phyloP scores from a whole-genome alignment of 83 land plant genomes.

The Picea abies region DNA sequence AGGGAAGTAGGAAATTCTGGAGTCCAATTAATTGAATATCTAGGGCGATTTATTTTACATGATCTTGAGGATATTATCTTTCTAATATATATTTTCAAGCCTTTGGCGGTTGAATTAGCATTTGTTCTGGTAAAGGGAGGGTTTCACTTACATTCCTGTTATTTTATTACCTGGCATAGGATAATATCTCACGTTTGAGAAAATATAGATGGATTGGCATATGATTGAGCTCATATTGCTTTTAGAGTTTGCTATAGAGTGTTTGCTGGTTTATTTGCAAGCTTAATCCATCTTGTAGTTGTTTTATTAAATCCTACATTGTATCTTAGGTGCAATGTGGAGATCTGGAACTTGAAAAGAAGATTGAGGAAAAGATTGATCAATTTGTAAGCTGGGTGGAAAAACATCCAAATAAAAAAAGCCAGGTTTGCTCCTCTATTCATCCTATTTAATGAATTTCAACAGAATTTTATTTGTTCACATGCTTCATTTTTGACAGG shows the following conservation, averaged over 20 bases:
- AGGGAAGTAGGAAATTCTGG: not conserved
- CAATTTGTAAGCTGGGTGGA: slow-evolving; percentile 86
- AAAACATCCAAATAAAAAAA: slow-evolving; percentile 96
- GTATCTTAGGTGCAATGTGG: slow-evolving; percentile 90
- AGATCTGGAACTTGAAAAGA: slow-evolving; percentile 77
- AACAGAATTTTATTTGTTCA: not conserved
- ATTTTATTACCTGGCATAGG: not conserved
- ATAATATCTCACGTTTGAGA: not conserved
- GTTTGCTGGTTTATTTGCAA: not conserved
- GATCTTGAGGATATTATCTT: no score
- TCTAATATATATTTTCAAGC: no score
- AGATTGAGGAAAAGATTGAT: slow-evolving; percentile 93
- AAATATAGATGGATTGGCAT: not conserved
- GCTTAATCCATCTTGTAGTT: not conserved
- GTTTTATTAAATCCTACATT: not conserved
- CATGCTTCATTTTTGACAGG: not conserved
- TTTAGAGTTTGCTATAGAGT: not conserved
- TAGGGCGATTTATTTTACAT: not conserved
- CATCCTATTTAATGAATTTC: not conserved
- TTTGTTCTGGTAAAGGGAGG: no score
- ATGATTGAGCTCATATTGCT: not conserved
- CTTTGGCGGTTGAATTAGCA: no score
- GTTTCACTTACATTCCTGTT: not conserved
- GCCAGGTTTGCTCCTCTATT: slow-evolving; percentile 51
- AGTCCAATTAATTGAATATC: not conserved